Evolutionary conservation across 2,329 filamentous ascomycete genomes (phyloP).

Genomic region (Penicillium frequentans): DNA sequence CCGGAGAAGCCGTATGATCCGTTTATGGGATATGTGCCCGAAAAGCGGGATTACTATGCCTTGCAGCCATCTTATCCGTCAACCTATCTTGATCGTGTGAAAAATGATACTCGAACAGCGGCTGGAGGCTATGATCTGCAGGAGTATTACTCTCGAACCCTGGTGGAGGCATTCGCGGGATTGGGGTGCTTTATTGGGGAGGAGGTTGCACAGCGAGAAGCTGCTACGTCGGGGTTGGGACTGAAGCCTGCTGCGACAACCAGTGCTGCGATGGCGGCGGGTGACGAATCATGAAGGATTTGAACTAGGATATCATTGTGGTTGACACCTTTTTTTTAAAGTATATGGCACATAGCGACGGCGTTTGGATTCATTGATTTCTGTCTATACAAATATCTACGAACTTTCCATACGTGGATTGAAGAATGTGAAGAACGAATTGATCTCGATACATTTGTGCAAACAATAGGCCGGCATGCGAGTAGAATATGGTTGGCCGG

Average conservation of each 20-base stretch:
- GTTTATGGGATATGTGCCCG: conserved; percentile 68
- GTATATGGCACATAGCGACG: conserved; percentile 17
- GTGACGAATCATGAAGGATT: not conserved
- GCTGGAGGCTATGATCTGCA: conserved; percentile 81
- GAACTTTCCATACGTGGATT: not conserved
- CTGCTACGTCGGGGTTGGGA: conserved; percentile 12
- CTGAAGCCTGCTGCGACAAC: conserved; percentile 28
- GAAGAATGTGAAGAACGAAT: not conserved
- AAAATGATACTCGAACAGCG: conserved; percentile 64
- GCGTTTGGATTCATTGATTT: conserved; percentile 6
- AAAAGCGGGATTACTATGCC: conserved; percentile 68
- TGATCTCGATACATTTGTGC: not conserved
- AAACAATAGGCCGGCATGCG: not conserved
- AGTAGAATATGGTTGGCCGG: not conserved
- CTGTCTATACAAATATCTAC: not conserved
- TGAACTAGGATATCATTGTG: not conserved
- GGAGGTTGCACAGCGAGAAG: conserved; percentile 51
- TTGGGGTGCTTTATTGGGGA: conserved; percentile 84
- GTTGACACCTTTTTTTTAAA: not conserved
- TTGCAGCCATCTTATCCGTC: conserved; percentile 72
- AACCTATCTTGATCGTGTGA: conserved; percentile 67
- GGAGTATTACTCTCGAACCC: conserved; percentile 77
- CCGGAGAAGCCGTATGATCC: conserved; percentile 81
- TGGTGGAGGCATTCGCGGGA: conserved; percentile 89
- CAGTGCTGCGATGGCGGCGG: conserved; percentile 31